phyloP scores from a whole-genome alignment of 148 eudicot genomes.

The Nyssa sinensis region DNA sequence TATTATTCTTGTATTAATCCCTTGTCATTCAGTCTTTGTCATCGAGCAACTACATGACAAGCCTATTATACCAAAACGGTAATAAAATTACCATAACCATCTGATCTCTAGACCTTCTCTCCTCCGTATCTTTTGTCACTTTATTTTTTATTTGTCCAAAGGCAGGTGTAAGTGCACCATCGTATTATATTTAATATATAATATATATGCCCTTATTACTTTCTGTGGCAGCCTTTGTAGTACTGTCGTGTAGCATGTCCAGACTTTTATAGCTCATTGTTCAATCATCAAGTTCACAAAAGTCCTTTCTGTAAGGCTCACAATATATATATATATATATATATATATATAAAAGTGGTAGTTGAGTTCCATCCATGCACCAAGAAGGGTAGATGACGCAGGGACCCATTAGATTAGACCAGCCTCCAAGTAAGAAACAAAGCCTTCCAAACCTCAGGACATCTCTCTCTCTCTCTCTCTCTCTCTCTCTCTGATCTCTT shows the following conservation, averaged over 20 bases:
- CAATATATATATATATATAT: not conserved
- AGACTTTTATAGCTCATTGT: slow-evolving; percentile 11
- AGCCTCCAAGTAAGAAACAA: not conserved
- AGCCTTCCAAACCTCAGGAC: not conserved
- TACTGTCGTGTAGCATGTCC: not conserved
- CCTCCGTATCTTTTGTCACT: not conserved
- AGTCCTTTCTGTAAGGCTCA: not conserved
- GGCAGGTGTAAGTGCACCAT: slow-evolving; percentile 15
- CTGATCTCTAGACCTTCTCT: not conserved
- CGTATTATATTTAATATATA: too few relatives aligned
- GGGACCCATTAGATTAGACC: slow-evolving; percentile 11
- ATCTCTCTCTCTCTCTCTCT: slow-evolving; percentile 13
- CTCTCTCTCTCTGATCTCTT: slow-evolving; percentile 1
- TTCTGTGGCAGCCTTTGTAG: slow-evolving; percentile 13
- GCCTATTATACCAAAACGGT: not conserved
- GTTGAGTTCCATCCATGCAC: slow-evolving; percentile 13
- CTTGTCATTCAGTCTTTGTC: not conserved
- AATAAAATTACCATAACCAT: slow-evolving; percentile 6
- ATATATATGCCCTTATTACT: not conserved
- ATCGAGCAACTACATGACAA: not conserved
- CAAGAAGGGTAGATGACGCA: slow-evolving; percentile 19
- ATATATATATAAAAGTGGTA: not conserved
- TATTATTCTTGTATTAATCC: too few relatives aligned
- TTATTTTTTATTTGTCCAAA: slow-evolving; percentile 5
- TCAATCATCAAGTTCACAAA: slow-evolving; percentile 13